Conservation (phyloP, 2,329 filamentous ascomycete genomes). For the Teratosphaeria epicoccoides region DNA sequence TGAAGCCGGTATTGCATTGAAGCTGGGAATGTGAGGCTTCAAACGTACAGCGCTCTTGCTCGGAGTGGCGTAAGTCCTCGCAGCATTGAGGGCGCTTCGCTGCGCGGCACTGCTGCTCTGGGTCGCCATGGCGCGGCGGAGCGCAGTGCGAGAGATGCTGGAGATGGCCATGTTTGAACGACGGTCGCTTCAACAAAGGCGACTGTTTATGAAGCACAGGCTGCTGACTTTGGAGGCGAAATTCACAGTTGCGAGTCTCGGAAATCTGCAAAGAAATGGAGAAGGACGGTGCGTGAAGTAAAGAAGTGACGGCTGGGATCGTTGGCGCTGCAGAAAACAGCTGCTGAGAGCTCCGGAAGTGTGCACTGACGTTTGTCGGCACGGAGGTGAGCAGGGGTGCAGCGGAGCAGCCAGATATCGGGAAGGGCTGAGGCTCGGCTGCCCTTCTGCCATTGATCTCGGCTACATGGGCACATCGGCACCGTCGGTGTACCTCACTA, state of each 20-base stretch:
- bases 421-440: too few relatives aligned
- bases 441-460: neutral
- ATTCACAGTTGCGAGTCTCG: neutral
- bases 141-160: constrained; percentile 50
- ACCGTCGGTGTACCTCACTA: too few relatives aligned
- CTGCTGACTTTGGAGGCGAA: neutral
- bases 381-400: neutral
- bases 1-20: constrained; percentile 19
- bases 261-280: constrained; percentile 1
- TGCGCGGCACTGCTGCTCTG: constrained; percentile 50
- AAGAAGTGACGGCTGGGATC: neutral
- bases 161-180: constrained; percentile 23
- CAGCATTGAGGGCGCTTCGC: constrained; percentile 59
- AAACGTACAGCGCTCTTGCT: constrained; percentile 72
- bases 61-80: constrained; percentile 87
- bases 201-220: constrained; percentile 2
- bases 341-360: neutral
- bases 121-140: constrained; percentile 64
- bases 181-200: constrained; percentile 9
- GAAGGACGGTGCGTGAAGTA: constrained; percentile 4
- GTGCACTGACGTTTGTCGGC: neutral
- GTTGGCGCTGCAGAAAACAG: neutral
- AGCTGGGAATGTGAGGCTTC: neutral
- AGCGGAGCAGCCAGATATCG: neutral
- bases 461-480: neutral